A percentile compares a stretch with the other conserved stretches of the same genome.
Conservation (phyloP, 352 stramenopile species). For the Halophytophthora polymorphica region DNA sequence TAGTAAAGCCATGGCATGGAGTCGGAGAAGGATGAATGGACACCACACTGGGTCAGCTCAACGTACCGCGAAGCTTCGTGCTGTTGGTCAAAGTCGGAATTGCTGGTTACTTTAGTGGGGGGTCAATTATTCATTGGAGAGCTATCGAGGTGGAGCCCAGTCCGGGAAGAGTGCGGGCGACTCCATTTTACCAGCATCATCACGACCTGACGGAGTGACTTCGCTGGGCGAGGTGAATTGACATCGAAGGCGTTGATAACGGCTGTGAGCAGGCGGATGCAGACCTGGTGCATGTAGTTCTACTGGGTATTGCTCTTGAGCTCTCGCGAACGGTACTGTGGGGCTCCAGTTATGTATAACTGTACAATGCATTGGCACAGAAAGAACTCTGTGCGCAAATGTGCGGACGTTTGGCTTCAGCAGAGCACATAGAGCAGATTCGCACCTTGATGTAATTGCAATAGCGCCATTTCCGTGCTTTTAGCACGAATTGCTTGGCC, state of each 20-base stretch:
- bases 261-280: conserved; percentile 54
- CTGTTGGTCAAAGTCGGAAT: conserved; percentile 56
- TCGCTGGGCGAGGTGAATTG: conserved; percentile 31
- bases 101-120: conserved; percentile 53
- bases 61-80: conserved; percentile 50
- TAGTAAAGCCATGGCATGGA: too few relatives aligned
- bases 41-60: neutral
- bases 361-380: conserved; percentile 71
- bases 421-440: too few relatives aligned
- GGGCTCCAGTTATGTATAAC: conserved; percentile 42
- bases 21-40: neutral
- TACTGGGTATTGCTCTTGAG: conserved; percentile 53
- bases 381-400: too few relatives aligned
- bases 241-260: conserved; percentile 64
- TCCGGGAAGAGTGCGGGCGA: conserved; percentile 70
- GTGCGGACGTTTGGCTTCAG: too few relatives aligned
- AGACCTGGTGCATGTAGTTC: conserved; percentile 82
- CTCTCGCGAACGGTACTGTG: conserved; percentile 60
- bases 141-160: conserved; percentile 64
- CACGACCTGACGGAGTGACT: conserved; percentile 71
- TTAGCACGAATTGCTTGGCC: too few relatives aligned
- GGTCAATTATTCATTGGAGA: conserved; percentile 37
- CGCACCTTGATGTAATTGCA: too few relatives aligned
- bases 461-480: too few relatives aligned
- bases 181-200: conserved; percentile 55